Evolutionary conservation across 2,329 filamentous ascomycete genomes (phyloP).

Genomic region (Fonsecaea erecta): DNA sequence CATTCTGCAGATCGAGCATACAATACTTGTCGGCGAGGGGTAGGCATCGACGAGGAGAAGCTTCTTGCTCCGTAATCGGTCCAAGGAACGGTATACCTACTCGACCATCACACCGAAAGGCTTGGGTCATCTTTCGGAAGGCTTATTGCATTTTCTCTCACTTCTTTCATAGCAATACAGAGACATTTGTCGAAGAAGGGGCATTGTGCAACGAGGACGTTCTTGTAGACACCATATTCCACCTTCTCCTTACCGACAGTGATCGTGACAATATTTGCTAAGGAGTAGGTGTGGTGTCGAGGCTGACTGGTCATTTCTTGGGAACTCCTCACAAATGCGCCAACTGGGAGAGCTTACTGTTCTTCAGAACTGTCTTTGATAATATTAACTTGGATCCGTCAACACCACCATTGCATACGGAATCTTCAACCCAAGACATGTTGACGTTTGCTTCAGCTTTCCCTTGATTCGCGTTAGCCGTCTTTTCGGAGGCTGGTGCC

Average conservation of each 20-base stretch:
- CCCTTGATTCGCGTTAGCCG: background rate
- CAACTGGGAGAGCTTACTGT: background rate
- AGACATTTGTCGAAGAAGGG: constrained; percentile 26
- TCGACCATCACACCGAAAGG: constrained; percentile 17
- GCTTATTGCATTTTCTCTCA: constrained; percentile 11
- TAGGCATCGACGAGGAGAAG: constrained; percentile 1
- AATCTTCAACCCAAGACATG: background rate
- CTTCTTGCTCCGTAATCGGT: background rate
- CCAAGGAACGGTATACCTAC: constrained; percentile 18
- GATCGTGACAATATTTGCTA: constrained; percentile 19
- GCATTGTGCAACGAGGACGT: constrained; percentile 11
- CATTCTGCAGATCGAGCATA: constrained; percentile 20
- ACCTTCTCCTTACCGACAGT: constrained; percentile 20
- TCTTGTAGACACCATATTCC: constrained; percentile 17
- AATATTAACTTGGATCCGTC: background rate
- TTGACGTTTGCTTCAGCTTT: background rate
- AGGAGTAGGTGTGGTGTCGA: background rate
- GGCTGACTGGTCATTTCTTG: constrained; percentile 3
- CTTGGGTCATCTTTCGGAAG: constrained; percentile 20
- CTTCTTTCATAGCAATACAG: constrained; percentile 18
- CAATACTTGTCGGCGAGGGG: constrained; percentile 18
- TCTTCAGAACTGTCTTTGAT: background rate
- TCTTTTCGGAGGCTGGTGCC: too few relatives aligned
- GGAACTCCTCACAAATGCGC: background rate
- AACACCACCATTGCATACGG: background rate